Conservation (phyloP, 2,329 filamentous ascomycete species). For the Phaeosphaeria sp. region DNA sequence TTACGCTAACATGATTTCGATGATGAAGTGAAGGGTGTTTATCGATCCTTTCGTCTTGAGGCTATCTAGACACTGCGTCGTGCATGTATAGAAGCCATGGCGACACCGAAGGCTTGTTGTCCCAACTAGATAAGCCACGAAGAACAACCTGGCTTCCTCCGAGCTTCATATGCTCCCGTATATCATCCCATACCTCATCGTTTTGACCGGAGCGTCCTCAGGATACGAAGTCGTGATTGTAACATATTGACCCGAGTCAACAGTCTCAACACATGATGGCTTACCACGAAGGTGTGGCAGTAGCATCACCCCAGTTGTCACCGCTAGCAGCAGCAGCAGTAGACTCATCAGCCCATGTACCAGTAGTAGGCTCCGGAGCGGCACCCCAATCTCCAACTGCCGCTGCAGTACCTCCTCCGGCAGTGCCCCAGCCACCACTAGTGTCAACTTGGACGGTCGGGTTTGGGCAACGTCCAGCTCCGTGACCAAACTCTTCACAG, state of each 20-base stretch:
- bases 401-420: constrained; percentile 18
- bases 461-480: constrained; percentile 49
- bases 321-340: constrained; percentile 7
- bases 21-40: too few species aligned
- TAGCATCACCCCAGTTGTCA: constrained; percentile 1
- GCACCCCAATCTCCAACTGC: constrained; percentile 25
- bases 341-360: neutral
- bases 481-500: constrained; percentile 57
- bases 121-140: neutral
- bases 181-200: neutral
- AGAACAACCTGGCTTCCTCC: neutral
- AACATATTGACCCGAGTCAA: neutral
- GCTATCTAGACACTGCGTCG: neutral
- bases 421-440: constrained; percentile 26
- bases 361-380: constrained; percentile 11
- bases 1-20: too few species aligned
- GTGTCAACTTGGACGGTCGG: constrained; percentile 30
- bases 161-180: neutral
- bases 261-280: neutral
- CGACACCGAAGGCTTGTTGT: neutral
- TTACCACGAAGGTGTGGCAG: neutral
- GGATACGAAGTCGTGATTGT: neutral
- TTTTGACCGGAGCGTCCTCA: neutral
- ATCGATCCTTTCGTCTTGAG: neutral
- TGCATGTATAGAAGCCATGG: neutral